Evolutionary conservation across 495 filamentous ascomycete species (phyloP), one percentile per base, ranked within the genome.

Genomic region (Daldinia concentrica): DNA sequence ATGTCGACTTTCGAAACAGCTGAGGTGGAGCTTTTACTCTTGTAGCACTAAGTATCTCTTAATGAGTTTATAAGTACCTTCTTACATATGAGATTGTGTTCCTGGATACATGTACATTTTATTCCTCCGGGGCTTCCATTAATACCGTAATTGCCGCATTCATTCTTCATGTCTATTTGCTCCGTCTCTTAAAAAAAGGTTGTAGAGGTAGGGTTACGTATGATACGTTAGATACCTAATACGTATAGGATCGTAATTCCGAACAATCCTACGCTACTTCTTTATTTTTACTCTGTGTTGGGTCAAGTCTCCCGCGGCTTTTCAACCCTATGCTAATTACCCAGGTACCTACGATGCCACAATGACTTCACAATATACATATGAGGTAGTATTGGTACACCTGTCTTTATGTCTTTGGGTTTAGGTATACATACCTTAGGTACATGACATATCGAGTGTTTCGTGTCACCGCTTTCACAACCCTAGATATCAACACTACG

Each of bases 391-490:
- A 48, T 48, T 24, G 9, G 43, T 48, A 24, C 43, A 48, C 43
- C 43, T 48, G 43, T 19, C 43, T 48, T 48, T 22, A 48, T 48
- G 43, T 22, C 43, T 48, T 48, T 48, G 43, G 43, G 9, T n/a
- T n/a, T n/a, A n/a, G n/a, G n/a, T n/a, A n/a, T 56, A 19, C n/a
- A 19, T 34, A 17, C n/a, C 32, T 34, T 12, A 34, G 8, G 32
- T 34, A 34, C 29, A 12, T 19, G n/a, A 30, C 26, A 4, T 56
- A 9, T 56, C 6, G n/a, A 17, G 6, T 34, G 34, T 58, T 45
- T 29, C 22, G 62, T 71, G 68, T 66, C 68, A 71, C 68, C 68
- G 63, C 68, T 71, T 39, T 71, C 62, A 52, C 45, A 69, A 41
- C 62, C 65, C 51, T 36, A 54, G 24, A 30, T 52, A 52, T 14